Conservation (phyloP, 1,139 yeast genomes). For the Lodderomyces margitis region DNA sequence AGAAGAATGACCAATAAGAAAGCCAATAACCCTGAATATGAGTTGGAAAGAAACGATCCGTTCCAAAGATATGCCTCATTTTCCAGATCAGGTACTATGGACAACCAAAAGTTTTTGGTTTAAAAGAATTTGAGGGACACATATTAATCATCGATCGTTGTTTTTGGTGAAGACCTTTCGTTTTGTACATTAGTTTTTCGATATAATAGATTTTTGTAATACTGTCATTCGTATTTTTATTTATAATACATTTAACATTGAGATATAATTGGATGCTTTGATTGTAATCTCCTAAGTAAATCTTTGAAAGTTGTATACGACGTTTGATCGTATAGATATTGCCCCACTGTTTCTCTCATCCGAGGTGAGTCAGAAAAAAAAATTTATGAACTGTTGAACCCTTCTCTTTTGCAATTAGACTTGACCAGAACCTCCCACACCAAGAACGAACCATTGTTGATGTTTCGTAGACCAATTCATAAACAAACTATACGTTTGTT, state of each 20-base stretch:
- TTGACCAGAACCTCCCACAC: too few relatives aligned
- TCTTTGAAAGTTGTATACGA: background rate
- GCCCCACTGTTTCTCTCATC: background rate
- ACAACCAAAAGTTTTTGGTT: conserved; percentile 11
- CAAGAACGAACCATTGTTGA: too few relatives aligned
- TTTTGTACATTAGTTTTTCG: background rate
- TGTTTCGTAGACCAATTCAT: background rate
- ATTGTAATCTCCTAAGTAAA: too few relatives aligned
- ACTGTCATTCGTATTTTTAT: background rate
- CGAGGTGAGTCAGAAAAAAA: background rate
- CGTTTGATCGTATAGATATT: background rate
- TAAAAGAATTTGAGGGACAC: too few relatives aligned
- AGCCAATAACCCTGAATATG: conserved; percentile 60
- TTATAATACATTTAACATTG: background rate
- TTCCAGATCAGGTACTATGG: conserved; percentile 47
- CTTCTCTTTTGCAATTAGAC: background rate
- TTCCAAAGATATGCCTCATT: conserved; percentile 61
- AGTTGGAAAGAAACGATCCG: conserved; percentile 62
- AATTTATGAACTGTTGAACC: too few relatives aligned
- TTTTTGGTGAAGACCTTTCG: too few relatives aligned
- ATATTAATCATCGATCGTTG: too few relatives aligned
- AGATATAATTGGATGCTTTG: background rate
- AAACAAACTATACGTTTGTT: background rate
- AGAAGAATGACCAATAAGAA: conserved; percentile 27
- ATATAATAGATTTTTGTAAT: background rate